Percentiles rank a stretch among this genome's conserved stretches.
These are phyloP conservation scores for Selenicereus undatus DNA, from an alignment of 148 eudicot species.

Conservation along the genomic window DNA sequence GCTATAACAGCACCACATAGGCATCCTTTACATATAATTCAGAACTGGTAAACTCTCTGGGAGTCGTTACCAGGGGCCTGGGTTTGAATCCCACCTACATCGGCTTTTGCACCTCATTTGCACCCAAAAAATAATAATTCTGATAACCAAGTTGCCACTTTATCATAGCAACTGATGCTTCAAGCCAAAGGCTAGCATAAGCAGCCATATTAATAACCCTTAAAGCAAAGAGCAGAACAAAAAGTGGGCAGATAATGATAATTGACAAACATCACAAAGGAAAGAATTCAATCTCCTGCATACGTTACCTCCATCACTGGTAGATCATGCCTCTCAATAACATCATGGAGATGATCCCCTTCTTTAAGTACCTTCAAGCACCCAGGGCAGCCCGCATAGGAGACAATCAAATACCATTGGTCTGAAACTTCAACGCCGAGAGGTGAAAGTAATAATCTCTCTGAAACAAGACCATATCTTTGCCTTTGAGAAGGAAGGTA, in stretches of 20 bases:
- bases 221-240: background rate
- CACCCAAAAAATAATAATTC: background rate
- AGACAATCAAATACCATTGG: constrained; percentile 56
- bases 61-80: too few relatives aligned
- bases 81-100: too few relatives aligned
- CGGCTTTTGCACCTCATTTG: background rate
- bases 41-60: too few relatives aligned
- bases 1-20: background rate
- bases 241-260: background rate
- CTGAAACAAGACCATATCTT: constrained; percentile 59
- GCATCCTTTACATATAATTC: too few relatives aligned
- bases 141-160: background rate
- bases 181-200: background rate
- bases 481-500: constrained; percentile 79
- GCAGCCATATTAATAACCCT: background rate
- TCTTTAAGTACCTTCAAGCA: constrained; percentile 55
- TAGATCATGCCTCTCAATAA: constrained; percentile 41
- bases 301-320: constrained; percentile 55
- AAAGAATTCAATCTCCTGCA: background rate
- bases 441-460: constrained; percentile 55
- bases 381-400: constrained; percentile 63
- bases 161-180: background rate
- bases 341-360: constrained; percentile 45
- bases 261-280: background rate
- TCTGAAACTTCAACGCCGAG: constrained; percentile 53